Base-by-base conservation (phyloP, 768 basidiomycete species). In the Boletales sp. region DNA sequence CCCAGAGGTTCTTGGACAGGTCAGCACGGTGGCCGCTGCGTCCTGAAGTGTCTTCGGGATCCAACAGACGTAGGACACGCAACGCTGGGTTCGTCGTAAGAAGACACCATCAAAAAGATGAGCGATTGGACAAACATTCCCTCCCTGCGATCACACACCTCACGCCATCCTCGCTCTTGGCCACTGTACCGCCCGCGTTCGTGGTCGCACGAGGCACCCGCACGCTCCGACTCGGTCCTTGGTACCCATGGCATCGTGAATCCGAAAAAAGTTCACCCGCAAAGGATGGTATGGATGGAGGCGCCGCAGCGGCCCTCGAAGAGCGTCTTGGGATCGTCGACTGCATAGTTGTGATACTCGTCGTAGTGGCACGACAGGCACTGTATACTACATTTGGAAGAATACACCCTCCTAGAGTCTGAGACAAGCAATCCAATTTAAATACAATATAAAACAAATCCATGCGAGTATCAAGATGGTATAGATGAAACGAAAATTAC, bases 141-240 rank as follows among this genome's bases (percentile, higher is more conserved):
- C 80, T 81, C n/a, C 88, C 87, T 1, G 87, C 80, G 11, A 90
- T 84, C 2, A 81, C 86, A 67, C 85, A 87, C 58, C 82, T 69
- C 34, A 58, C 61, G 2, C 82, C 84, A 57, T 90, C 87, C 53
- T 83, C 82, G 54, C 77, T 83, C 59, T 77, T 82, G 19, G 86
- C 77, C 39, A 91, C 80, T 2, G 81, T 71, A 0, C 86, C 86
- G 32, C 84, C 84, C 43, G 87, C 86, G 50, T 65, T 71, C 2
- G 80, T 67, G 19, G 82, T 78, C 21, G 78, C 83, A n/a, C 83
- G 75, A 12, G 74, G 71, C 14, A 87, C 67, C 13, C 82, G 81
- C 19, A 84, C 83, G 55, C 73, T 80, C 32, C 83, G 75, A 17
- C 64, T 65, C 1, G 75, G 71, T 17, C 75, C 76, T 34, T 69